A percentile compares a stretch with the other conserved stretches of the same genome.
Evolutionary conservation across 2,329 filamentous ascomycete species (phyloP).

Genomic region (Fusarium udum): DNA sequence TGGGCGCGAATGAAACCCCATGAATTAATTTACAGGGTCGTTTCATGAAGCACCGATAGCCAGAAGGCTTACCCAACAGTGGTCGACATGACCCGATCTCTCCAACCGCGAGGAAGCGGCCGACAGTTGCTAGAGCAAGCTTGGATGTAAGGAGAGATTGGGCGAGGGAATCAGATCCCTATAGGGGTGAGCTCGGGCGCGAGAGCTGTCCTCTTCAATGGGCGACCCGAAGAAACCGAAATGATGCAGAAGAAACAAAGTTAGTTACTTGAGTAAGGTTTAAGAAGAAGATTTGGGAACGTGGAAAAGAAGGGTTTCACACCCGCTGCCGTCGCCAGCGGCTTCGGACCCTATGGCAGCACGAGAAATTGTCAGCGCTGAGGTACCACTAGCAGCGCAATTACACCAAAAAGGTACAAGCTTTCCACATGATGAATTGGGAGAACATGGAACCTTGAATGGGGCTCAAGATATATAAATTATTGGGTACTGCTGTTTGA

Average conservation of each 20-base stretch:
- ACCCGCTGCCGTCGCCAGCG: constrained; percentile 35
- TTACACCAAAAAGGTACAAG: constrained; percentile 18
- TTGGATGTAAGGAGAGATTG: neutral
- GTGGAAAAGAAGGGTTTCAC: constrained; percentile 34
- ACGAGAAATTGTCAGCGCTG: constrained; percentile 43
- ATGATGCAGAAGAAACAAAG: neutral
- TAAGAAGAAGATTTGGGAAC: constrained; percentile 17
- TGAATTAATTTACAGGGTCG: neutral
- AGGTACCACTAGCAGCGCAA: constrained; percentile 19
- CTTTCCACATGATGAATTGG: neutral
- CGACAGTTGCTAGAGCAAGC: neutral
- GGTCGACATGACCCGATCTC: constrained; percentile 43
- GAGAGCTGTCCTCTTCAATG: constrained; percentile 22
- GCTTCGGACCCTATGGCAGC: constrained; percentile 44
- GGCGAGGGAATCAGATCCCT: constrained; percentile 12
- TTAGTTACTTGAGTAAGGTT: constrained; percentile 7
- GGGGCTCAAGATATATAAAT: constrained; percentile 9
- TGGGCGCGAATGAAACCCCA: neutral
- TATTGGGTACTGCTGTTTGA: constrained; percentile 11
- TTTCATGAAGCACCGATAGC: neutral
- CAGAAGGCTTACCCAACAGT: constrained; percentile 49
- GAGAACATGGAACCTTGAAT: constrained; percentile 1
- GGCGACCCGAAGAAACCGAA: neutral
- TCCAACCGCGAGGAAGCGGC: constrained; percentile 29
- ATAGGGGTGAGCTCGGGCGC: constrained; percentile 36